Conservation (phyloP, 2,329 filamentous ascomycete species). For the Alternaria triticimaculans region DNA sequence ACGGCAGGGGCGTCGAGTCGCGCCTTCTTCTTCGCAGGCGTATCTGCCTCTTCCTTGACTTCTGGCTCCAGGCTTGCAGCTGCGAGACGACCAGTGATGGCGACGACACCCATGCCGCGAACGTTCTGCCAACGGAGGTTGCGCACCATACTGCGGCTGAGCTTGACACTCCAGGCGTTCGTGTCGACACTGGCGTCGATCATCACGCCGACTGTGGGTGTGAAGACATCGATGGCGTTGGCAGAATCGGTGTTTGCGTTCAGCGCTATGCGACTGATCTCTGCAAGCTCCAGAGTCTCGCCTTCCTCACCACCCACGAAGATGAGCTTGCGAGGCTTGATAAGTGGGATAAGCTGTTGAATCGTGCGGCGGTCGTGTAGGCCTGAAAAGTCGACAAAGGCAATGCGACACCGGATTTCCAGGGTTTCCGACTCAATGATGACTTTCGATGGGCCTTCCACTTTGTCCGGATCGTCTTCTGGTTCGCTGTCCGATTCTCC, state of each 20-base stretch:
- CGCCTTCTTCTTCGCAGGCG: conserved; percentile 61
- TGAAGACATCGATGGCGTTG: conserved; percentile 72
- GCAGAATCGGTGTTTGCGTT: conserved; percentile 54
- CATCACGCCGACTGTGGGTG: conserved; percentile 73
- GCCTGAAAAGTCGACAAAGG: conserved; percentile 89
- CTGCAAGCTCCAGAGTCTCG: conserved; percentile 76
- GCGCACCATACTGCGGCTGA: conserved; percentile 83
- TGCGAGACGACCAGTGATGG: conserved; percentile 79
- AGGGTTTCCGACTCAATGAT: conserved; percentile 69
- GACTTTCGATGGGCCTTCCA: conserved; percentile 77
- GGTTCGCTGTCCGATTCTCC: conserved; percentile 55
- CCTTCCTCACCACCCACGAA: conserved; percentile 80
- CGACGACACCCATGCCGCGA: conserved; percentile 85
- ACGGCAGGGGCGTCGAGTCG: conserved; percentile 49
- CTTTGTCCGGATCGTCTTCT: conserved; percentile 60
- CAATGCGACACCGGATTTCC: conserved; percentile 75
- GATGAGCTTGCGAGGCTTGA: conserved; percentile 92
- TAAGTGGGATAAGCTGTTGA: conserved; percentile 92
- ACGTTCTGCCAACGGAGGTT: conserved; percentile 95
- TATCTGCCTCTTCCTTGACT: conserved; percentile 47
- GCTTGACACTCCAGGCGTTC: conserved; percentile 93
- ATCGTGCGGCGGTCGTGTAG: conserved; percentile 92
- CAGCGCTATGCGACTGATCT: conserved; percentile 76
- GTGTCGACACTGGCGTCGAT: conserved; percentile 96
- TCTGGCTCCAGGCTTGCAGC: conserved; percentile 52